Percentiles rank a stretch among this genome's conserved stretches.
Evolutionary conservation across 495 filamentous ascomycete species (phyloP).

Genomic region (Aspergillus sclerotioniger): DNA sequence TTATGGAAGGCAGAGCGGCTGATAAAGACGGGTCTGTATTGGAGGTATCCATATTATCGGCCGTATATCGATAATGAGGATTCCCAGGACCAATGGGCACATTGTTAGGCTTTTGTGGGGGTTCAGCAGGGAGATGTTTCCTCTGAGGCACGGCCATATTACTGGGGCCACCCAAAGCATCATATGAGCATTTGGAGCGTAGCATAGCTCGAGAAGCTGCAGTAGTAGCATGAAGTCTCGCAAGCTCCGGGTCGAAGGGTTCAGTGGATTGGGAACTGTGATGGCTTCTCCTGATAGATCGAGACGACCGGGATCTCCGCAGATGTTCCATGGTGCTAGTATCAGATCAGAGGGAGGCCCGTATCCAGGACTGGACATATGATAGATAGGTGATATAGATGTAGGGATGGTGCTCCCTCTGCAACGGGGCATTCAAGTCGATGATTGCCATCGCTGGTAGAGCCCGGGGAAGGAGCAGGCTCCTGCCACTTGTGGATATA

Average conservation of each 20-base stretch:
- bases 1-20: conserved; percentile 34
- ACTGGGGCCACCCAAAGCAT: conserved; percentile 32
- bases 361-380: conserved; percentile 17
- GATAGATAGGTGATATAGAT: conserved; percentile 10
- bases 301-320: conserved; percentile 61
- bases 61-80: not conserved
- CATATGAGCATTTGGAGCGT: conserved; percentile 45
- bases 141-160: conserved; percentile 39
- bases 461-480: no score
- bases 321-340: conserved; percentile 42
- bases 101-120: not conserved
- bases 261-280: conserved; percentile 29
- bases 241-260: conserved; percentile 52
- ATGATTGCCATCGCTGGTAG: no score
- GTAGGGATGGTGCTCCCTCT: no score
- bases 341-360: conserved; percentile 16
- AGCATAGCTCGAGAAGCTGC: conserved; percentile 68
- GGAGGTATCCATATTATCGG: not conserved
- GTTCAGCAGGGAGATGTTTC: conserved; percentile 16
- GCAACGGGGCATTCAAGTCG: no score
- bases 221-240: conserved; percentile 60
- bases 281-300: conserved; percentile 50
- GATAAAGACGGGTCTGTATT: conserved; percentile 14
- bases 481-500: no score
- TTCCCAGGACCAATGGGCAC: not conserved